Conservation (phyloP, 2,329 filamentous ascomycete species). For the Curvularia sp. region DNA sequence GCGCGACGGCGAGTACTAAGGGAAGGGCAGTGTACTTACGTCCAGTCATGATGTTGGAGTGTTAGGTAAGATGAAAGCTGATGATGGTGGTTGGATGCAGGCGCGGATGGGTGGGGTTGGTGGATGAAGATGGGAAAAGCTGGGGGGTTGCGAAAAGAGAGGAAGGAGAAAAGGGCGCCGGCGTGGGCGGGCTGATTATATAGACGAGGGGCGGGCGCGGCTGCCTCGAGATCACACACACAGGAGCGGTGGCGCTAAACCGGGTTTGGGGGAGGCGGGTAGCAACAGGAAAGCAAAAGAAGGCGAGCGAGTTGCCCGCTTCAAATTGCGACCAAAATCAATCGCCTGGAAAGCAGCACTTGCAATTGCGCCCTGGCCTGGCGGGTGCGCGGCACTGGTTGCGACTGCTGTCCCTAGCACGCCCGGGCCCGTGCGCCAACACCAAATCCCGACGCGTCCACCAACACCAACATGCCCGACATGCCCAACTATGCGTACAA, state of each 20-base stretch:
- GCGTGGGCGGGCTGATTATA: constrained; percentile 26
- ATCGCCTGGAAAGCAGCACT: constrained; percentile 31
- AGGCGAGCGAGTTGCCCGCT: constrained; percentile 18
- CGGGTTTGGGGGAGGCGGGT: constrained; percentile 24
- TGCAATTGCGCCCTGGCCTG: constrained; percentile 18
- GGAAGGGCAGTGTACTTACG: constrained; percentile 48
- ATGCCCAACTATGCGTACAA: not conserved
- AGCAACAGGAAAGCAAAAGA: constrained; percentile 29
- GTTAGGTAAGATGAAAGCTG: constrained; percentile 34
- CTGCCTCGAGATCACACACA: constrained; percentile 37
- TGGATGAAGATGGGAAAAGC: constrained; percentile 20
- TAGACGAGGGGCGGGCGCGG: constrained; percentile 34
- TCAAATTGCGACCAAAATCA: constrained; percentile 28
- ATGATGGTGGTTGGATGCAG: constrained; percentile 26
- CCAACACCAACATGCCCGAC: constrained; percentile 5
- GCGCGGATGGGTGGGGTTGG: constrained; percentile 15
- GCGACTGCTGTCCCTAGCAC: not conserved
- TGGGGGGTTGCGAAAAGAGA: constrained; percentile 25
- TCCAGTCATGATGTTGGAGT: constrained; percentile 53
- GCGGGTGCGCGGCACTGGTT: constrained; percentile 8
- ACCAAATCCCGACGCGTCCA: constrained; percentile 15
- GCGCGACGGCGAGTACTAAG: constrained; percentile 17
- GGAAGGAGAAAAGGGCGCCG: constrained; percentile 15
- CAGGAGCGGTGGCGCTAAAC: constrained; percentile 32
- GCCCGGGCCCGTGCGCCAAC: constrained; percentile 21